Conservation (phyloP, 768 basidiomycete genomes). For the Termitomyces eurrhizus region DNA sequence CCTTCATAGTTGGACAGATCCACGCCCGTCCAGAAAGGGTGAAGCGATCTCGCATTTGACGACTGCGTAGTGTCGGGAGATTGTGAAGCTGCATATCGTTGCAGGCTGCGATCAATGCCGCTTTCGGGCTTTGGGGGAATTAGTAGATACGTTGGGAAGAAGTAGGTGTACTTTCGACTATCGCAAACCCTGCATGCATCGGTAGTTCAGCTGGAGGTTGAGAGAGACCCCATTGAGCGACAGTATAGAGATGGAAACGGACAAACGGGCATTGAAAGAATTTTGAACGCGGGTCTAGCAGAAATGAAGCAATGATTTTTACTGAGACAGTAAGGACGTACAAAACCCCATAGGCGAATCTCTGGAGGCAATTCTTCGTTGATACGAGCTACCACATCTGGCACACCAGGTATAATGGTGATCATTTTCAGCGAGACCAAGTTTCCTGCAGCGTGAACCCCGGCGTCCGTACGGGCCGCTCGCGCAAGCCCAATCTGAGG, state of each 20-base stretch:
- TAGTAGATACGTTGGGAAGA: constrained; percentile 90
- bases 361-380: constrained; percentile 89
- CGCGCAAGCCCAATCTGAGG: constrained; percentile 75
- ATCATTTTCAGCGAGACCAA: constrained; percentile 92
- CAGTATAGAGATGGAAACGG: constrained; percentile 18
- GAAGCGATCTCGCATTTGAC: constrained; percentile 19
- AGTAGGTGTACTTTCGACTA: constrained; percentile 96
- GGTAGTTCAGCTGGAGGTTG: constrained; percentile 10
- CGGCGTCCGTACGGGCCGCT: constrained; percentile 94
- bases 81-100: constrained; percentile 26
- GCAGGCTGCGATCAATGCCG: constrained; percentile 46
- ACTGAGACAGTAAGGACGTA: constrained; percentile 31
- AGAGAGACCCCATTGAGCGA: not conserved
- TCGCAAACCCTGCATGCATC: constrained; percentile 68
- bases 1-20: constrained; percentile 44
- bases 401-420: constrained; percentile 62
- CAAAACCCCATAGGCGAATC: constrained; percentile 90
- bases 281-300: constrained; percentile 65
- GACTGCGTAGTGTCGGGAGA: constrained; percentile 17
- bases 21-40: constrained; percentile 61
- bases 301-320: not conserved
- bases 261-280: constrained; percentile 80
- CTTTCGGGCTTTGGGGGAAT: constrained; percentile 84
- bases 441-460: constrained; percentile 96
- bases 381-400: constrained; percentile 65